phyloP scores from a whole-genome alignment of 2,329 filamentous ascomycete species.

The Plectosphaerella plurivora region DNA sequence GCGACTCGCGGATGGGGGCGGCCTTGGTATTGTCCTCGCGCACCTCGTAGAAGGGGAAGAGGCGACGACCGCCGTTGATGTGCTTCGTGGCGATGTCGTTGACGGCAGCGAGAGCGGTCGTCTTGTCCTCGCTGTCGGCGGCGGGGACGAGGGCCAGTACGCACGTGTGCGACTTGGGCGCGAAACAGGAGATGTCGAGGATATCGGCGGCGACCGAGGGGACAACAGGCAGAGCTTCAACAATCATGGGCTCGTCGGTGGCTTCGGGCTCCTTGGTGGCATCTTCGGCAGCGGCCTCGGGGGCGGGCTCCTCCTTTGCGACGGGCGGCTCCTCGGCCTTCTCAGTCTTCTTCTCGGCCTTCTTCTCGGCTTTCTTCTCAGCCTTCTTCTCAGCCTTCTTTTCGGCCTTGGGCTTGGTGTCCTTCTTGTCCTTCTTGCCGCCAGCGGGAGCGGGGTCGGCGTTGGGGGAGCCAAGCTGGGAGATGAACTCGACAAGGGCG shows the following conservation, averaged over 20 bases:
- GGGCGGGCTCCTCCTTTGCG: conserved; percentile 16
- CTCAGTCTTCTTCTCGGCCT: conserved; percentile 35
- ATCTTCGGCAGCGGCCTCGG: conserved; percentile 25
- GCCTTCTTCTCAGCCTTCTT: conserved; percentile 25
- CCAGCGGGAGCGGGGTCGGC: conserved; percentile 61
- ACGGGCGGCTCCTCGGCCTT: conserved; percentile 22
- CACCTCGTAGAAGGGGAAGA: conserved; percentile 82
- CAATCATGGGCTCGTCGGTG: conserved; percentile 10
- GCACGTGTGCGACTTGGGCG: conserved; percentile 73
- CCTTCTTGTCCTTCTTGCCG: conserved; percentile 39
- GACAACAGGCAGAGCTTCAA: conserved; percentile 56
- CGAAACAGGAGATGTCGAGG: conserved; percentile 68
- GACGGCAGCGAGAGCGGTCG: conserved; percentile 58
- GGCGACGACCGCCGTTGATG: conserved; percentile 55
- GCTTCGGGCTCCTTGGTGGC: conserved; percentile 22
- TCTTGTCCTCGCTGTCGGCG: conserved; percentile 39
- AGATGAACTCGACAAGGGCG: conserved; percentile 75
- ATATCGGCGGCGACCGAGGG: conserved; percentile 59
- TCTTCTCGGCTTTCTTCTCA: conserved; percentile 35
- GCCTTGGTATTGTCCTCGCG: conserved; percentile 40
- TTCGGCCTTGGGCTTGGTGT: conserved; percentile 32
- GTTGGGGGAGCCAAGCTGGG: conserved; percentile 74
- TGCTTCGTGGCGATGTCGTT: conserved; percentile 76
- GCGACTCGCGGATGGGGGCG: conserved; percentile 45
- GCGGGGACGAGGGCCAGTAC: conserved; percentile 69